Conservation (phyloP, 1,284 basidiomycete genomes). For the Phellinidium pouzarii region DNA sequence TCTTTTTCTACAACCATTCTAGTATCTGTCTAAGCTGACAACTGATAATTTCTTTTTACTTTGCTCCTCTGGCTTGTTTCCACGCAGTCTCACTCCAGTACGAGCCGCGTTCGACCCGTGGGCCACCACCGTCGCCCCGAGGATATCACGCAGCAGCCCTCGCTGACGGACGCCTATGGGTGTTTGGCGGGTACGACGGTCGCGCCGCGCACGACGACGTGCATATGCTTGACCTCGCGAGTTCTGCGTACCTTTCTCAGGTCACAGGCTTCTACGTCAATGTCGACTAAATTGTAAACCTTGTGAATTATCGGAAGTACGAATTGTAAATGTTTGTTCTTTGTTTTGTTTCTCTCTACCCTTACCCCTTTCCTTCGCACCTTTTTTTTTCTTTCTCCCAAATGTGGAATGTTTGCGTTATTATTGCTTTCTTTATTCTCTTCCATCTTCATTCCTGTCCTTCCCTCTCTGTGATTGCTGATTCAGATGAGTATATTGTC, state of each 20-base stretch:
- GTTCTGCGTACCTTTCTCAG: conserved; percentile 87
- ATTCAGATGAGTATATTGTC: not conserved
- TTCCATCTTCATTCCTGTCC: not conserved
- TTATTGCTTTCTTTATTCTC: not conserved
- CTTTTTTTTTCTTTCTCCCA: conserved; percentile 5
- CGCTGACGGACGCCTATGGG: conserved; percentile 77
- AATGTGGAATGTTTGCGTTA: not conserved
- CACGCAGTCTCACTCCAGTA: conserved; percentile 60
- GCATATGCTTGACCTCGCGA: conserved; percentile 78
- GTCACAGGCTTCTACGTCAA: conserved; percentile 73
- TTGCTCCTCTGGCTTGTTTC: conserved; percentile 31
- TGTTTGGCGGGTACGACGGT: conserved; percentile 88
- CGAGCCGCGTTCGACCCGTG: conserved; percentile 55
- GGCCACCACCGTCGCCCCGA: conserved; percentile 64
- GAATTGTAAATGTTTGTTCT: too few relatives aligned
- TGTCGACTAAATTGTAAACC: conserved; percentile 23
- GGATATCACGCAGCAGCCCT: conserved; percentile 82
- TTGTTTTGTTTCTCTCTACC: not conserved
- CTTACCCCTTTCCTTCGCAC: not conserved
- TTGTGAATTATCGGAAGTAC: too few relatives aligned
- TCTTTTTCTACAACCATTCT: not conserved
- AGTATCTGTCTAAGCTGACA: conserved; percentile 5
- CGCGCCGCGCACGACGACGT: conserved; percentile 79
- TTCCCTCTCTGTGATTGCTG: not conserved
- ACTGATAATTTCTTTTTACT: not conserved